These are phyloP conservation scores for Talaromyces islandicus DNA, from an alignment of 2,329 filamentous ascomycete species.

Conservation along the genomic window DNA sequence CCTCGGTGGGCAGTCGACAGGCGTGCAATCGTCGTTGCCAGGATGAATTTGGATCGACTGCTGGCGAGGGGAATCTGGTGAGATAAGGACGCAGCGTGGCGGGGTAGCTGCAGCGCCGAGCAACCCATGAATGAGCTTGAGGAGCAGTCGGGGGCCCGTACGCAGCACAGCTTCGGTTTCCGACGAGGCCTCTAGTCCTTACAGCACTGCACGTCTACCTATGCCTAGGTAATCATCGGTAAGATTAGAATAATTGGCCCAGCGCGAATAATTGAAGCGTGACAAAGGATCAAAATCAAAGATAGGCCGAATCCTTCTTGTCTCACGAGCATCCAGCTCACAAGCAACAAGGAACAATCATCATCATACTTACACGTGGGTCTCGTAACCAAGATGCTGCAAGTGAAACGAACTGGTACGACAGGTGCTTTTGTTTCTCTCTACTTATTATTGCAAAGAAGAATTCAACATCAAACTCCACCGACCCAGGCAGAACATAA, in stretches of 20 bases:
- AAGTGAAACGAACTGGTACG: background rate
- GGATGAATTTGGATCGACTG: background rate
- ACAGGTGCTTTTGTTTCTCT: background rate
- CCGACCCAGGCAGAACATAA: no score
- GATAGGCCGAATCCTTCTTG: background rate
- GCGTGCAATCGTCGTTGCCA: slow-evolving; percentile 1
- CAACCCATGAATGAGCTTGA: background rate
- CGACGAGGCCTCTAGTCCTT: background rate
- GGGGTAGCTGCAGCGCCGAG: slow-evolving; percentile 8
- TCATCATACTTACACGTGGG: background rate
- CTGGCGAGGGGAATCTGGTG: slow-evolving; percentile 1
- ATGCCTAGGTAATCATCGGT: no score
- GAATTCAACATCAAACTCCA: background rate
- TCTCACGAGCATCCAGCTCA: background rate
- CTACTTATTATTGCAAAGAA: background rate
- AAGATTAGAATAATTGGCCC: no score
- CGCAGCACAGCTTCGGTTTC: background rate
- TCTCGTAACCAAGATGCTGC: background rate
- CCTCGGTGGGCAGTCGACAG: slow-evolving; percentile 4
- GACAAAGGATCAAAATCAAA: background rate
- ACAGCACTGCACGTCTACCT: background rate
- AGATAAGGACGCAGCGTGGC: slow-evolving; percentile 8
- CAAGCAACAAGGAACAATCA: background rate
- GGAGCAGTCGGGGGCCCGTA: background rate
- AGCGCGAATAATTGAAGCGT: background rate